Base-by-base conservation (phyloP, 805 yeast genomes). In the Saccharomycopsis sp. region DNA sequence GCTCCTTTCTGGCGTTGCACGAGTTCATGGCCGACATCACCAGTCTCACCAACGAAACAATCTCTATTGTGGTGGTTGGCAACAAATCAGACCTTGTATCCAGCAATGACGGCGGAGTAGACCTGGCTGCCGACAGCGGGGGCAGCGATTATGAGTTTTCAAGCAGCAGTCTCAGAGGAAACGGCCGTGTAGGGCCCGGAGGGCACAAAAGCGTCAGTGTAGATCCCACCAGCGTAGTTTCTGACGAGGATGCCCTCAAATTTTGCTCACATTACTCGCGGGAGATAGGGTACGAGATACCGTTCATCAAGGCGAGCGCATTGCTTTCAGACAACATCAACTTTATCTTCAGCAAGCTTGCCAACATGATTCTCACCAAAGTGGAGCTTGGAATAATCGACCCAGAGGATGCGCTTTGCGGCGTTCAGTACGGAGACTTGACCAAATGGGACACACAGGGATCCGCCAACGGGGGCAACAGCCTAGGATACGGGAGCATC, bases 381-480 rank as follows among this genome's bases (percentile, higher is more conserved):
- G 70, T 79, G 15, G 82, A 79, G 61, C 65, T 74, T 29, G 83
- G 82, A 1, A 67, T 64, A 2, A 65, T 79, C 5, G 80, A 78
- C 60, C 81, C 81, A 0, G 80, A 79, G 58, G 71, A 73, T 56
- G 70, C 71, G 18, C 73, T 71, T 51, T 69, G 70, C 44, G 83
- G 83, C 1, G 80, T 79, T 1, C 83, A 79, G 60, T 79, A 77
- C 58, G 83, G 83, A n/a, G 78, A 76, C 53, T 63, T 72, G 15
- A 73, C 75, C 2, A 65, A 66, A 16, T 69, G 75, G 73, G 75
- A 72, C 53, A 75, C 20, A 68, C 72, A 61, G 61, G 65, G 53
- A 29, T 54, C 48, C 16, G 37, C 60, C 61, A 14, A 59, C 53
- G 37, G 37, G n/a, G 24, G 21, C 16, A 44, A 34, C 15, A 72